Conservation (phyloP, 768 basidiomycete genomes). For the Kwoniella heveanensis region DNA sequence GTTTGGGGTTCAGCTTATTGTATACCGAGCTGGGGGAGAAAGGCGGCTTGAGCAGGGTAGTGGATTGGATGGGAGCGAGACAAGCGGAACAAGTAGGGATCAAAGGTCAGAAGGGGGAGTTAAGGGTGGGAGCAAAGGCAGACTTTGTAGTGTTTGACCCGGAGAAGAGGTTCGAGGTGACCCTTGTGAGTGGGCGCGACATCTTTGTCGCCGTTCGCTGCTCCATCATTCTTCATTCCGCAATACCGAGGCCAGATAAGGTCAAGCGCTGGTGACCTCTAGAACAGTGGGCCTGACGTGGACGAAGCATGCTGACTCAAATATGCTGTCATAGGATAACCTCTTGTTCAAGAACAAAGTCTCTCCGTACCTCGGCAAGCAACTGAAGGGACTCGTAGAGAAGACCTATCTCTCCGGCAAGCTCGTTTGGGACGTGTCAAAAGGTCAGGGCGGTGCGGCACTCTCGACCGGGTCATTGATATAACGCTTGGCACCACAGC, state of each 20-base stretch:
- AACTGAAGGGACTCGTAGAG: constrained; percentile 70
- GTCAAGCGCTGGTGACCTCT: too few species aligned
- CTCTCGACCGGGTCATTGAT: constrained; percentile 1
- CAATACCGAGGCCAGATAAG: too few species aligned
- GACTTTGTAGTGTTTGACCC: constrained; percentile 87
- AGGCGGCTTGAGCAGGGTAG: constrained; percentile 62
- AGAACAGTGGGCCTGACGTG: too few species aligned
- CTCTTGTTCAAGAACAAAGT: constrained; percentile 92
- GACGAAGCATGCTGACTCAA: too few species aligned
- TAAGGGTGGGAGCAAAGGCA: constrained; percentile 75
- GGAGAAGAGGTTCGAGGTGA: constrained; percentile 53
- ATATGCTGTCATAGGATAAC: too few species aligned
- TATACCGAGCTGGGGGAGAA: constrained; percentile 69
- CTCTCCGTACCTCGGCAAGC: constrained; percentile 80
- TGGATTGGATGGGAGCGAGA: constrained; percentile 73
- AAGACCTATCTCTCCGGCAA: constrained; percentile 78
- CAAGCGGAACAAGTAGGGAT: constrained; percentile 82
- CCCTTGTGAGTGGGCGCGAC: constrained; percentile 43
- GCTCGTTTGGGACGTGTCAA: constrained; percentile 62
- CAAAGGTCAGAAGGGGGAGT: constrained; percentile 67
- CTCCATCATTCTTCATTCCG: too few species aligned
- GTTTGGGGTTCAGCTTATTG: constrained; percentile 80
- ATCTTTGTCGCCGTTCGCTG: too few species aligned
- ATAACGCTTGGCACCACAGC: background rate
- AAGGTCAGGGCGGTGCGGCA: constrained; percentile 4